Percentiles rank a stretch among this genome's conserved stretches.
Conservation (phyloP, 352 stramenopile genomes). For the Phytophthora kernoviae region DNA sequence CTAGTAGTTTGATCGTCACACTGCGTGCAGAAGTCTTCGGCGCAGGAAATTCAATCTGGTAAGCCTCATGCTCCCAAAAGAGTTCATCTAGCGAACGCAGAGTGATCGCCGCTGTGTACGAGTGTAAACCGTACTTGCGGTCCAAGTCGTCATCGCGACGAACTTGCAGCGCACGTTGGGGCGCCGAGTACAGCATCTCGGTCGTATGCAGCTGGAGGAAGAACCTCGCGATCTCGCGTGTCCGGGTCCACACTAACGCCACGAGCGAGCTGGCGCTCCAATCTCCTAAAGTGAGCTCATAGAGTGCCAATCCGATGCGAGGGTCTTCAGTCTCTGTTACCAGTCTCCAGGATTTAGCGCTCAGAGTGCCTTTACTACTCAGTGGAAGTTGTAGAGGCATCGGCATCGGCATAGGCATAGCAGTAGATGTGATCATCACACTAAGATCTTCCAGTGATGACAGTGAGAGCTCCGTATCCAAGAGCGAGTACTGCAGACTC, state of each 20-base stretch:
- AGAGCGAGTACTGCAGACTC: constrained; percentile 33
- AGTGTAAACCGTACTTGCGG: constrained; percentile 43
- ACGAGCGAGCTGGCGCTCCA: constrained; percentile 50
- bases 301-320: constrained; percentile 54
- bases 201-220: constrained; percentile 56
- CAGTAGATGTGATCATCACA: constrained; percentile 20
- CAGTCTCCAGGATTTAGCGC: constrained; percentile 37
- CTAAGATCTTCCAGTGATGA: constrained; percentile 31
- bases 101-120: constrained; percentile 52
- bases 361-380: constrained; percentile 21
- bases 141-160: constrained; percentile 48
- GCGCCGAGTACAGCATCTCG: constrained; percentile 51
- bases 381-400: constrained; percentile 12
- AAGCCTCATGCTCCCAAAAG: constrained; percentile 62
- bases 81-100: constrained; percentile 47
- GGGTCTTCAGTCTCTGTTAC: constrained; percentile 37
- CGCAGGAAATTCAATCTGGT: constrained; percentile 39
- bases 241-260: constrained; percentile 56
- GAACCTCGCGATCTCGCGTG: constrained; percentile 43
- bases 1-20: constrained; percentile 34
- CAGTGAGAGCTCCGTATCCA: constrained; percentile 33
- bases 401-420: constrained; percentile 11
- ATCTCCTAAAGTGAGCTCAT: constrained; percentile 47
- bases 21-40: constrained; percentile 3
- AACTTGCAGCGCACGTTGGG: constrained; percentile 37